These are phyloP conservation scores for Ophiostoma fasciatum DNA, from an alignment of 2,329 filamentous ascomycete genomes.

Conservation along the genomic window DNA sequence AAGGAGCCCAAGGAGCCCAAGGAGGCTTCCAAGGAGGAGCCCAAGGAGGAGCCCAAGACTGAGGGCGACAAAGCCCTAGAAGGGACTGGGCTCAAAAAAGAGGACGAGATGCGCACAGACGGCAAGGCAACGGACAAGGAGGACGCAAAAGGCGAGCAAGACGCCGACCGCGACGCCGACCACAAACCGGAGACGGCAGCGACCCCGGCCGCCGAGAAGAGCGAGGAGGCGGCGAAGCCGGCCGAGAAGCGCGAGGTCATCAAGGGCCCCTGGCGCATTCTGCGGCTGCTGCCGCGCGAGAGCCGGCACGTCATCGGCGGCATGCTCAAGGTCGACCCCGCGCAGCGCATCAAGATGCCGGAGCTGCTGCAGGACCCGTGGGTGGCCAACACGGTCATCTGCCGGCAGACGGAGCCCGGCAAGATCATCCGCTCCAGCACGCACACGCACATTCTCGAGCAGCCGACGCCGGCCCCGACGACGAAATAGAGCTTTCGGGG, in stretches of 20 bases:
- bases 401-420: constrained; percentile 59
- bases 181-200: no score
- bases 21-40: background rate
- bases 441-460: constrained; percentile 77
- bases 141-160: constrained; percentile 1
- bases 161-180: constrained; percentile 12
- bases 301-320: constrained; percentile 77
- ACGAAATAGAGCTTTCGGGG: no score
- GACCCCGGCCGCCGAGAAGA: no score
- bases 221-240: constrained; percentile 13
- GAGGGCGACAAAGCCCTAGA: no score
- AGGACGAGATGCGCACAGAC: background rate
- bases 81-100: background rate
- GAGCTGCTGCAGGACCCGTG: constrained; percentile 82
- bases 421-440: constrained; percentile 56
- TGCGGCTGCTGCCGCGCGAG: constrained; percentile 77
- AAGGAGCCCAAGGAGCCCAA: background rate
- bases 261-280: constrained; percentile 79
- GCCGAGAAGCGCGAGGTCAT: constrained; percentile 60
- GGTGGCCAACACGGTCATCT: constrained; percentile 76
- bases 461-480: constrained; percentile 36
- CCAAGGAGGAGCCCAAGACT: no score
- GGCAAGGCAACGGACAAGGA: background rate
- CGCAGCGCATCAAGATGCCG: constrained; percentile 65
- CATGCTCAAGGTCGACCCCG: constrained; percentile 84